Evolutionary conservation across 108 stramenopile species (phyloP).

Genomic region (Pseudonitzschia delicatissima): DNA sequence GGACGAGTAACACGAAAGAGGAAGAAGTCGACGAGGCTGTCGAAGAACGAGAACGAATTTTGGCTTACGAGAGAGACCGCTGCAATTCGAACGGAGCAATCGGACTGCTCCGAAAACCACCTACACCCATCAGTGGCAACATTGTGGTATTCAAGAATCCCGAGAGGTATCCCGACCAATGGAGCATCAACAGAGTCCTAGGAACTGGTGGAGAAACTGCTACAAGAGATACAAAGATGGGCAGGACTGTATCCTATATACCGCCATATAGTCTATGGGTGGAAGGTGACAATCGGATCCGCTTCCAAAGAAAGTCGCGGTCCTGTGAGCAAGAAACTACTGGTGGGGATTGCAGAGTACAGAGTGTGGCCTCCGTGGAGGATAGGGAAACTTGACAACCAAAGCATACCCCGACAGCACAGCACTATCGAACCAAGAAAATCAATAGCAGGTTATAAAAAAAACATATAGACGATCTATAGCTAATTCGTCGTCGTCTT

Average conservation of each 20-base stretch:
- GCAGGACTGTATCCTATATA: conserved; percentile 13
- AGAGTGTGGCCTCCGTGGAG: conserved; percentile 77
- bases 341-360: conserved; percentile 72
- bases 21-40: conserved; percentile 10
- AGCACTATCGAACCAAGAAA: background rate
- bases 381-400: conserved; percentile 40
- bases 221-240: too few relatives aligned
- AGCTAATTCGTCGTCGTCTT: too few relatives aligned
- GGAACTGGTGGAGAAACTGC: conserved; percentile 72
- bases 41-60: conserved; percentile 6
- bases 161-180: conserved; percentile 41
- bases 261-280: conserved; percentile 44
- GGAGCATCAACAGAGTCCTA: conserved; percentile 58
- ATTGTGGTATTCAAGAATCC: conserved; percentile 42
- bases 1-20: conserved; percentile 14
- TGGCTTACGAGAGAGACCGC: conserved; percentile 15
- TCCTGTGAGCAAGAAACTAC: conserved; percentile 57
- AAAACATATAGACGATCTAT: too few relatives aligned
- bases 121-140: conserved; percentile 34
- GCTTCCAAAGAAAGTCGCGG: conserved; percentile 50
- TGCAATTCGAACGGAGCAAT: conserved; percentile 16
- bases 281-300: conserved; percentile 60
- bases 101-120: conserved; percentile 28
- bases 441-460: too few relatives aligned
- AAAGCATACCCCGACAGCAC: background rate